Evolutionary conservation across 345 rosid species (phyloP), one percentile per base, ranked within the genome.

Genomic region (Erucastrum elatum): DNA sequence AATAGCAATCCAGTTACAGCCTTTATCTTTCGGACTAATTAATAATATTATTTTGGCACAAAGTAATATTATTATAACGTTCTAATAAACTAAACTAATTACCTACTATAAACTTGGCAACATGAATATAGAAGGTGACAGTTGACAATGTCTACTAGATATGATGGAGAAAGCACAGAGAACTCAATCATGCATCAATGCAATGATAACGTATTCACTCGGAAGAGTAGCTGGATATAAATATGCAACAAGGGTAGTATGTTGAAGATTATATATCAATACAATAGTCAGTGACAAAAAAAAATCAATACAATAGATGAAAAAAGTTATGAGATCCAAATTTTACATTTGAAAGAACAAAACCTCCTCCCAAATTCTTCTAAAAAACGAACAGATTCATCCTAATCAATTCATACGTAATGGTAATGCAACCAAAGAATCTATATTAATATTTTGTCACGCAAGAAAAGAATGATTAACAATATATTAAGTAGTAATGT

Each of bases 131-230:
- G 35, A 51, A 35, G 31, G 33, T 16, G 34, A 21, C 9, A 46
- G 30, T 68, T 60, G 74, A 68, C 58, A 35, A 70, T 69, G 64
- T 7, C 67, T 39, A 58, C 63, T 69, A 62, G 35, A 70, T 21
- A 10, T 37, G 37, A 34, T 71, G 63, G 75, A 49, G 56, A 59
- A 70, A 5, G 7, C 69, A 17, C 80, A 51, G 55, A 55, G 6
- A 9, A 70, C 75, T 59, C 41, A 68, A 61, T 76, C 75, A 68
- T 69, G 31, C 46, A 77, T 6, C 56, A 49, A 51, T 37, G 9
- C 53, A 62, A 35, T 53, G 27, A 77, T 70, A 51, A 63, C 44
- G 4, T 63, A 41, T 49, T 70, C 64, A 70, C 64, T 49, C 16
- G 2, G 10, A 70, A 34, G 62, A 69, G 41, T 69, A 69, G 6